phyloP scores from a whole-genome alignment of 1,139 yeast species.

The Taiozyma sp. region DNA sequence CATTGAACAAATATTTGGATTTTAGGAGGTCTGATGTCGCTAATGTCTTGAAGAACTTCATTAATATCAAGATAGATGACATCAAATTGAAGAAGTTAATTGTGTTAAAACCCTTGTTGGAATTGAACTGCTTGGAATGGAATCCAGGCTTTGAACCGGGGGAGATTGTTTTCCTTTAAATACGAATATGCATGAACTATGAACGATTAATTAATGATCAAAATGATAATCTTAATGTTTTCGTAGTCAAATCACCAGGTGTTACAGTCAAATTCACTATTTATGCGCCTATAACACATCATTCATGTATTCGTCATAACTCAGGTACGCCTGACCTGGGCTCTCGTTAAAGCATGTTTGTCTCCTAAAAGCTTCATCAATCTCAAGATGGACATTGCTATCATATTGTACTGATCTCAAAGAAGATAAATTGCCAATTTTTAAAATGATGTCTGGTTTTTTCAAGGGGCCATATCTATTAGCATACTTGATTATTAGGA shows the following conservation, averaged over 20 bases:
- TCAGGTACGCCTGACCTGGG: neutral
- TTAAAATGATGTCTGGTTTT: constrained; percentile 13
- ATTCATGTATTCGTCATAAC: neutral
- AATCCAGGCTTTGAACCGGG: neutral
- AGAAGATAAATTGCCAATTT: constrained; percentile 6
- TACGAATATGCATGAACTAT: neutral
- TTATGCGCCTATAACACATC: neutral
- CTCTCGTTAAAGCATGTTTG: neutral
- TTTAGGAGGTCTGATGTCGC: neutral
- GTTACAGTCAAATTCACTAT: neutral
- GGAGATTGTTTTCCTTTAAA: neutral
- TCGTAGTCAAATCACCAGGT: neutral
- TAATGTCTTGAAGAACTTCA: neutral
- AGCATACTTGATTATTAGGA: constrained; percentile 9
- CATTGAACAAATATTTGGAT: neutral
- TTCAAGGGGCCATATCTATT: constrained; percentile 17
- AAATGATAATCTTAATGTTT: neutral
- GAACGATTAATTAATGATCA: neutral
- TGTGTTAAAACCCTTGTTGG: neutral
- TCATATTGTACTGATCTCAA: neutral
- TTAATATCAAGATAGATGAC: neutral
- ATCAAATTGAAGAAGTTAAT: neutral
- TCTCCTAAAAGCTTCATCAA: neutral
- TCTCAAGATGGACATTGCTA: neutral
- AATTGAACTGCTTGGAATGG: neutral